Percentiles rank a stretch among this genome's conserved stretches.
Conservation (phyloP, 1,284 basidiomycete species). For the Laetiporus sulphureus region DNA sequence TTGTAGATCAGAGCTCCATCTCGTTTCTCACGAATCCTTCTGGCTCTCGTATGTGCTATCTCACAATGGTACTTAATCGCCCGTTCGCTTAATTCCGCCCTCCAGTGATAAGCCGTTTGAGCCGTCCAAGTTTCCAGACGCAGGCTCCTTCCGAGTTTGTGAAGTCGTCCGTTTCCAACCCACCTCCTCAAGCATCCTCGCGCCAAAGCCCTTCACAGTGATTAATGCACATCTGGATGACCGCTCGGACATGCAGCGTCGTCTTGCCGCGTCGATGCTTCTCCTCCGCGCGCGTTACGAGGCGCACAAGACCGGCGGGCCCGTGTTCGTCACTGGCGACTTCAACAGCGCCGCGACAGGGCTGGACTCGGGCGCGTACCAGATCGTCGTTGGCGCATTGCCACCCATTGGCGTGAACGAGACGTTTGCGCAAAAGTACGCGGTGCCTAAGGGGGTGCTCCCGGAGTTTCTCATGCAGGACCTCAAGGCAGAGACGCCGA, state of each 20-base stretch:
- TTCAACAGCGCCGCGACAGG: slow-evolving; percentile 46
- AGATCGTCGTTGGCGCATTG: slow-evolving; percentile 37
- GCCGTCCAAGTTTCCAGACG: slow-evolving; percentile 45
- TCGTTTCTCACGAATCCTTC: slow-evolving; percentile 43
- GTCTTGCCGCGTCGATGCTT: slow-evolving; percentile 44
- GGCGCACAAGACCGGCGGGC: slow-evolving; percentile 30
- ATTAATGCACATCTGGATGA: slow-evolving; percentile 53
- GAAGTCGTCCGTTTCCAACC: slow-evolving; percentile 37
- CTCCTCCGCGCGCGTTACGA: slow-evolving; percentile 44
- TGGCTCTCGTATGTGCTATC: slow-evolving; percentile 46
- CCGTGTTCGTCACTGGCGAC: slow-evolving; percentile 47
- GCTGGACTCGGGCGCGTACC: slow-evolving; percentile 42
- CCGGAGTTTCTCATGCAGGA: slow-evolving; percentile 40
- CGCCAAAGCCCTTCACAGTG: slow-evolving; percentile 29
- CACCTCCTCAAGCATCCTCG: slow-evolving; percentile 8
- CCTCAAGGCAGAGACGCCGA: slow-evolving; percentile 35
- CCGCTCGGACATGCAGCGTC: slow-evolving; percentile 45
- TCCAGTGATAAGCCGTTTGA: slow-evolving; percentile 40
- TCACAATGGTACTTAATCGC: too few species aligned
- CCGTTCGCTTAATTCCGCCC: too few species aligned
- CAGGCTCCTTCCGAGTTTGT: slow-evolving; percentile 47
- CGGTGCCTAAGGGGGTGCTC: slow-evolving; percentile 26
- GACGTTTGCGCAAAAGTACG: slow-evolving; percentile 37
- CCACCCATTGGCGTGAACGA: slow-evolving; percentile 35
- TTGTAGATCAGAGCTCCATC: slow-evolving; percentile 30